Base-by-base conservation (phyloP, 805 yeast genomes). In the Candida orba region DNA sequence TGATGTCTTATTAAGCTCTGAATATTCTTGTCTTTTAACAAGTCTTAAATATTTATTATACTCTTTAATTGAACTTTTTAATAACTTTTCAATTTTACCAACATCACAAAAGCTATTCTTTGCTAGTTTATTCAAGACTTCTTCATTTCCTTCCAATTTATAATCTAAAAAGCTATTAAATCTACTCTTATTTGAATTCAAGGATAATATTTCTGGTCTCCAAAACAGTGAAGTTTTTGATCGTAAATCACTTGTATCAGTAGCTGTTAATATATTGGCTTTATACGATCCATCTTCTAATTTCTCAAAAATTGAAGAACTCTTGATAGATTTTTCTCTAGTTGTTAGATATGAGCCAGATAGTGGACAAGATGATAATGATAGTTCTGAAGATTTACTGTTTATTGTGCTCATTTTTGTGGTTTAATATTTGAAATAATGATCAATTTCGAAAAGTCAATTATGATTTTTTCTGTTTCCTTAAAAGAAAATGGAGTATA, bases 51-150 rank as follows among this genome's bases (percentile, higher is more conserved):
- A 36, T 18, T 35, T 42, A 6, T 47, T 39, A 18, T 45, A 47
- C 6, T 38, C 38, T 18, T 12, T 31, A 7, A 44, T 37, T 2
- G 48, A 29, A 27, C 17, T 23, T 6, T 33, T 39, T 10, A 44
- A 33, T n/a, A 18, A 3, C 17, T 41, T 39, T 7, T 31, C 24
- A 8, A 45, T 7, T 6, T 29, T 24, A 4, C 33, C 32, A n/a
- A 18, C 36, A 1, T 42, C 23, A 4, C 34, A 29, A 7, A 41
- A 22, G 20, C 43, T 40, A 8, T 39, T 38, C 15, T 42, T 36
- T 15, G 47, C 51, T 34, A 47, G 39, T 32, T 46, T 49, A 13
- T 38, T n/a, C 8, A 45, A n/a, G 1, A 48, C 29, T 4, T 41
- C n/a, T 3, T 38, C 25, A n/a, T 42, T 32, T 9, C 39, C 39